Evolutionary conservation across 208 protist genomes (phyloP), one percentile per base, ranked within the genome.

Genomic region (Zelonia costaricensis): DNA sequence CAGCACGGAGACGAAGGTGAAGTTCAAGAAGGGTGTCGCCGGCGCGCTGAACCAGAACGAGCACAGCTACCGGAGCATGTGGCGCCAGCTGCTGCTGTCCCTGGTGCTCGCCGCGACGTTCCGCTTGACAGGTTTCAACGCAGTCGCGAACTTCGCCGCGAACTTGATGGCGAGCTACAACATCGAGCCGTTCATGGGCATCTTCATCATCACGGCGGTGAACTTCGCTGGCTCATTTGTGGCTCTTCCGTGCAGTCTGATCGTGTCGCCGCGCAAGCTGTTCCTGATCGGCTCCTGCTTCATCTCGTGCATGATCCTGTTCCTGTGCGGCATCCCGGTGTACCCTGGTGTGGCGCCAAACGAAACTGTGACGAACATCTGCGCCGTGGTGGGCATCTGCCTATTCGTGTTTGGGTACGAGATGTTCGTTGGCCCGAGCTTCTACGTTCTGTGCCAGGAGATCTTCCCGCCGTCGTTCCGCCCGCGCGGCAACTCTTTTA

Each of bases 111-210:
- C 80, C 30, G 75, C 77, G 22, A 85, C 88, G 54, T 65, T 82
- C 45, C 88, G 91, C 64, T 61, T 95, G 69, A 95, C 89, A 33
- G 89, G 89, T 38, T 89, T 93, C 62, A 93, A 93, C 62, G 86
- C 86, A 40, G 76, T 95, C 30, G 91, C 89, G 84, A 92, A 91
- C 74, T 95, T 92, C 73, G 84, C 89, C 23, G 84, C 86, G 30
- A 83, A 64, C 25, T 91, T 95, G 56, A 91, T 84, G 74, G 65
- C 62, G 28, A 79, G 69, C 44, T 65, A 89, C 36, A 78, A 82
- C 35, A 60, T 92, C 27, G 73, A 72, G 3, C 79, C 86, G 30
- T 76, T 93, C 2, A 58, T 86, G 15, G 89, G 89, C 36, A 95
- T 89, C 73, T 84, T 92, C 52, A 47, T 88, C 30, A 80, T 95